Percentiles rank a stretch among this genome's conserved stretches.
phyloP scores from a whole-genome alignment of 2,329 filamentous ascomycete genomes.

The Samsoniella hepiali region DNA sequence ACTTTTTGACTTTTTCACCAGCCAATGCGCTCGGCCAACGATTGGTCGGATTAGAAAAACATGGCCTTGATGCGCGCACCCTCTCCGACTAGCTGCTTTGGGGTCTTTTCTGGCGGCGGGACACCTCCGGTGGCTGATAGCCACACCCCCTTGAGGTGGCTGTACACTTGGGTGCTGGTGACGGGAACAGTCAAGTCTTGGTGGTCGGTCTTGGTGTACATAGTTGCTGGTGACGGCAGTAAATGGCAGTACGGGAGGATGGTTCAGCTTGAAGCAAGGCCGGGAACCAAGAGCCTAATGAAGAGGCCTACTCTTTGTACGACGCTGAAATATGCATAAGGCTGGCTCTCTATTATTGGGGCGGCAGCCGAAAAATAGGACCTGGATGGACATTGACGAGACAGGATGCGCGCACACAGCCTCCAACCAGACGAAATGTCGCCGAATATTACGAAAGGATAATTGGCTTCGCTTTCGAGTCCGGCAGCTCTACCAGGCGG shows the following conservation, averaged over 20 bases:
- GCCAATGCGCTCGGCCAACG: conserved; percentile 31
- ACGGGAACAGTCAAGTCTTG: not conserved
- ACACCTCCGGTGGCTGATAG: not conserved
- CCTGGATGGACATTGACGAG: not conserved
- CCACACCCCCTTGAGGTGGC: too few relatives aligned
- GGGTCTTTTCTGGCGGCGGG: not conserved
- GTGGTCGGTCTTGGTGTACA: too few relatives aligned
- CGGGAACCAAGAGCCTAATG: too few relatives aligned
- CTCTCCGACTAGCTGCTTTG: not conserved
- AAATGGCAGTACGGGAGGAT: too few relatives aligned
- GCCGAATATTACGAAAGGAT: not conserved
- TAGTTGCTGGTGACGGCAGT: too few relatives aligned
- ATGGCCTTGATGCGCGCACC: conserved; percentile 4
- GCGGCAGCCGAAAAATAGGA: not conserved
- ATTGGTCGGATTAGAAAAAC: conserved; percentile 33
- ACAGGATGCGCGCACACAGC: not conserved
- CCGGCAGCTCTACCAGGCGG: not conserved
- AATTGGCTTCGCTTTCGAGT: not conserved
- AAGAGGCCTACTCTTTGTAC: too few relatives aligned
- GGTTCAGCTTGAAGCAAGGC: too few relatives aligned
- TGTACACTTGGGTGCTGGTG: not conserved
- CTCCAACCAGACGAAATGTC: not conserved
- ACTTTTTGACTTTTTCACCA: conserved; percentile 13
- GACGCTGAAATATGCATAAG: too few relatives aligned
- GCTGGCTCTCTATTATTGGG: too few relatives aligned